Evolutionary conservation across 129 eudicot genomes (phyloP).

Genomic region (Mikania micrantha): DNA sequence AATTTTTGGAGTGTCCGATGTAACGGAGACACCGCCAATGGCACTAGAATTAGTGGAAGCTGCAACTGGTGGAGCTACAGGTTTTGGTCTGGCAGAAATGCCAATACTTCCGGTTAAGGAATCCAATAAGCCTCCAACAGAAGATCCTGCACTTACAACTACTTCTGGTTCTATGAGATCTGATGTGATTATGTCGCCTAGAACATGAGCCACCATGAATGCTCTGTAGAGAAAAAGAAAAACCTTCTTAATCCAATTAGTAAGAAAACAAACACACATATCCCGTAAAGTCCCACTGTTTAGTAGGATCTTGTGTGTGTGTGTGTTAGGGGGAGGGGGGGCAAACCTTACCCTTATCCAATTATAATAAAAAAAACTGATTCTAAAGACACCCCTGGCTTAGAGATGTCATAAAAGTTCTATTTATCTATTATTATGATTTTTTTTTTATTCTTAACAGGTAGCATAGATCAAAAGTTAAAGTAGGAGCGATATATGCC

Average conservation of each 20-base stretch:
- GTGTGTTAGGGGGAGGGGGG: no score
- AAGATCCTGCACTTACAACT: conserved; percentile 53
- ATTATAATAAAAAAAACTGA: no score
- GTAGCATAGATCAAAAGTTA: not conserved
- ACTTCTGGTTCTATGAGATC: conserved; percentile 84
- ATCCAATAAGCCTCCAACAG: conserved; percentile 96
- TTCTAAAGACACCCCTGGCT: no score
- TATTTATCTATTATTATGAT: no score
- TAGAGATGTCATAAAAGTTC: no score
- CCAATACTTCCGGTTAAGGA: conserved; percentile 98
- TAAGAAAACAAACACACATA: conserved; percentile 8
- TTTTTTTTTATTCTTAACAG: conserved; percentile 5
- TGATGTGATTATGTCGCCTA: conserved; percentile 75
- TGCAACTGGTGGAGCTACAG: conserved; percentile 72
- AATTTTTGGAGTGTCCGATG: conserved; percentile 64
- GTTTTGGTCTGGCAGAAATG: conserved; percentile 91
- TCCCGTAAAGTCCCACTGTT: no score
- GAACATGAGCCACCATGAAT: conserved; percentile 75
- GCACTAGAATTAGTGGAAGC: conserved; percentile 53
- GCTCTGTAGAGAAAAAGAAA: conserved; percentile 42
- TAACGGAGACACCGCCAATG: conserved; percentile 44
- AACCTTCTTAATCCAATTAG: conserved; percentile 6
- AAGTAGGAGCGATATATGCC: not conserved
- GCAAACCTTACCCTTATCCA: no score
- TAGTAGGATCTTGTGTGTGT: no score